Conservation (phyloP, 2,329 filamentous ascomycete genomes). For the Talaromyces sp. region DNA sequence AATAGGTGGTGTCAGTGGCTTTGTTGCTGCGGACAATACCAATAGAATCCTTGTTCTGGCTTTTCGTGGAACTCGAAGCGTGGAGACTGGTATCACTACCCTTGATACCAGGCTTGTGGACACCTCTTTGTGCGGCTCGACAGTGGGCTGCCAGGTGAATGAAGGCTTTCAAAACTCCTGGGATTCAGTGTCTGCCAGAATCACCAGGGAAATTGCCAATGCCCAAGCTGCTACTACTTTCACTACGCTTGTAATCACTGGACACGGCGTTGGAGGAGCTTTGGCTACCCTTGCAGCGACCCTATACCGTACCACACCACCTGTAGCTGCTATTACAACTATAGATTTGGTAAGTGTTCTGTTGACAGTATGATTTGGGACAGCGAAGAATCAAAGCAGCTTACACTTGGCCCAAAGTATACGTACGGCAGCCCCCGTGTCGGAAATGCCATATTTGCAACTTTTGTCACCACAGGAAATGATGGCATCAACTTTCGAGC, state of each 20-base stretch:
- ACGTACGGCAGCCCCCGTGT: slow-evolving; percentile 44
- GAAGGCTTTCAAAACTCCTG: slow-evolving; percentile 48
- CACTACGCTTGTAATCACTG: slow-evolving; percentile 40
- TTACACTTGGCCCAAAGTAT: slow-evolving; percentile 29
- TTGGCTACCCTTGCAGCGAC: slow-evolving; percentile 46
- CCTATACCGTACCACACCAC: slow-evolving; percentile 33
- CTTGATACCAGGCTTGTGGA: slow-evolving; percentile 24
- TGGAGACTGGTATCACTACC: slow-evolving; percentile 30
- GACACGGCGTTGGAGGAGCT: slow-evolving; percentile 50
- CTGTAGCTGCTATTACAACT: no score
- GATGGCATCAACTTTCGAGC: slow-evolving; percentile 30
- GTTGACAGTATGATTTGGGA: no score
- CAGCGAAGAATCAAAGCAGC: background rate
- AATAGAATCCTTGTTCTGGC: slow-evolving; percentile 36
- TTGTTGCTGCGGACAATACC: slow-evolving; percentile 45
- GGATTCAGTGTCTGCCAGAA: slow-evolving; percentile 29
- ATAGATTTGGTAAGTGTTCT: no score
- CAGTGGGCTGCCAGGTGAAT: slow-evolving; percentile 34
- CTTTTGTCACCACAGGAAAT: slow-evolving; percentile 35
- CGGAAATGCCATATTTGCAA: slow-evolving; percentile 37
- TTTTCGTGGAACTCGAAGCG: slow-evolving; percentile 33
- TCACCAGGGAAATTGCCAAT: slow-evolving; percentile 35
- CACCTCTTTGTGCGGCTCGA: slow-evolving; percentile 36
- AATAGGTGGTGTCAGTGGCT: slow-evolving; percentile 44
- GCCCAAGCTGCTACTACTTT: slow-evolving; percentile 38